A percentile compares a stretch with the other conserved stretches of the same genome.
Evolutionary conservation across 2,329 filamentous ascomycete species (phyloP).

Genomic region (Ceratocystis alfenasii): DNA sequence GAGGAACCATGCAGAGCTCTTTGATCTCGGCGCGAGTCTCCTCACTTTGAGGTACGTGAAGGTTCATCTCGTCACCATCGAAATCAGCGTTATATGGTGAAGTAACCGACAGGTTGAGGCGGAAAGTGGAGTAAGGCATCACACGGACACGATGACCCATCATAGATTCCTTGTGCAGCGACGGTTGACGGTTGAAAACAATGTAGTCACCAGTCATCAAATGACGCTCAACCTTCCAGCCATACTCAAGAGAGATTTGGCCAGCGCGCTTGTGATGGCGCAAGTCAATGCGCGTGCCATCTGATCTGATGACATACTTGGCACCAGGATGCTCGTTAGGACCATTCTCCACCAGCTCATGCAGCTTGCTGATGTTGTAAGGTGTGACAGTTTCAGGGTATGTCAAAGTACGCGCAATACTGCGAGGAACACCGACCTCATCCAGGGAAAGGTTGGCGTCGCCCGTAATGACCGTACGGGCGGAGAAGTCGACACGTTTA

Average conservation of each 20-base stretch:
- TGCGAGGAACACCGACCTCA: constrained; percentile 91
- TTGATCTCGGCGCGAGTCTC: constrained; percentile 91
- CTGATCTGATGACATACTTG: constrained; percentile 88
- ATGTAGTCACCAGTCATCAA: constrained; percentile 94
- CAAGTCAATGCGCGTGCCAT: constrained; percentile 87
- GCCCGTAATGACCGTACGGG: constrained; percentile 98
- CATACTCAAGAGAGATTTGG: constrained; percentile 79
- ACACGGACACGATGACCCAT: constrained; percentile 97
- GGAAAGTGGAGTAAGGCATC: constrained; percentile 98
- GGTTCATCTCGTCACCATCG: constrained; percentile 99
- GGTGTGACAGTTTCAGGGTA: constrained; percentile 96
- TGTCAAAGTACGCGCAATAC: constrained; percentile 82
- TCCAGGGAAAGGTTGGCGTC: constrained; percentile 94
- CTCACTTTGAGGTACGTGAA: constrained; percentile 96
- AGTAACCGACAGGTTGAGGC: constrained; percentile 92
- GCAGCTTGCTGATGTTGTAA: constrained; percentile 91
- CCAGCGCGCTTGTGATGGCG: constrained; percentile 82
- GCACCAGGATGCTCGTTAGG: constrained; percentile 92
- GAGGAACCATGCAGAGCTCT: constrained; percentile 91
- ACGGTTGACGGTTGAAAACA: constrained; percentile 99
- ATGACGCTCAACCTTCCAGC: constrained; percentile 98
- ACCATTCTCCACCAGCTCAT: constrained; percentile 79
- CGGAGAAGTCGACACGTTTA: constrained; percentile 98
- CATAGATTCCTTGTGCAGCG: constrained; percentile 99
- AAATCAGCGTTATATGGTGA: constrained; percentile 99